Evolutionary conservation across 2,329 filamentous ascomycete species (phyloP), one percentile per base, ranked within the genome.

Genomic region (Neurospora sp.): DNA sequence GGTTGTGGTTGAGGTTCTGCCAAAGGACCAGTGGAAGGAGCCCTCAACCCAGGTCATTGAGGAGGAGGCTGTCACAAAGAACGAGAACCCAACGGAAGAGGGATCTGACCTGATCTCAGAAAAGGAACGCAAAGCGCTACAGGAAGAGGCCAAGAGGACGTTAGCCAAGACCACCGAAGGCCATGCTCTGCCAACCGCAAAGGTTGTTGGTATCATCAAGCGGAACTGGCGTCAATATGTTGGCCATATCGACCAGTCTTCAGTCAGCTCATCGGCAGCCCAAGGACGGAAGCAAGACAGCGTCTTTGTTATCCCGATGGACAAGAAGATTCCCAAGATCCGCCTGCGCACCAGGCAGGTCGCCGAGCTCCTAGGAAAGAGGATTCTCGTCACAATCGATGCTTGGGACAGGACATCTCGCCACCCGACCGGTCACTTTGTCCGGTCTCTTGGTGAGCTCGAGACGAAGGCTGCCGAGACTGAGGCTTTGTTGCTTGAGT

Each of bases 161-260:
- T 95, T 98, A 75, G 91, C 89, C 68, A 90, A 91, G 77, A 88
- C 84, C 69, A 86, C 87, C 0, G 93, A 97, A 80, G 90, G 90
- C 66, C 88, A 89, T 67, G 89, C 93, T 2, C 93, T 97, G 76
- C 96, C 96, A 7, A 98, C 96, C 7, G 96, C 95, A 36, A 92
- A 88, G 78, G 92, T 99, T 13, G 93, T 98, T 7, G 96, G 96
- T 67, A 86, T 98, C 33, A 88, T 97, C 78, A 97, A 97, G 82
- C 89, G 96, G 68, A 98, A 98, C 79, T 99, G 96, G 96, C 88
- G 96, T 72, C 96, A 98, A 80, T 98, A 97, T 76, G 96, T 99
- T 72, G 96, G 96, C 2, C 94, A 97, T 78, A 91, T 99, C 70
- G 96, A 99, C 78, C 90, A 91, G 68, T 92, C 91, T 11, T 96